phyloP scores from a whole-genome alignment of 768 basidiomycete species.

The Psilocybe azurescens region DNA sequence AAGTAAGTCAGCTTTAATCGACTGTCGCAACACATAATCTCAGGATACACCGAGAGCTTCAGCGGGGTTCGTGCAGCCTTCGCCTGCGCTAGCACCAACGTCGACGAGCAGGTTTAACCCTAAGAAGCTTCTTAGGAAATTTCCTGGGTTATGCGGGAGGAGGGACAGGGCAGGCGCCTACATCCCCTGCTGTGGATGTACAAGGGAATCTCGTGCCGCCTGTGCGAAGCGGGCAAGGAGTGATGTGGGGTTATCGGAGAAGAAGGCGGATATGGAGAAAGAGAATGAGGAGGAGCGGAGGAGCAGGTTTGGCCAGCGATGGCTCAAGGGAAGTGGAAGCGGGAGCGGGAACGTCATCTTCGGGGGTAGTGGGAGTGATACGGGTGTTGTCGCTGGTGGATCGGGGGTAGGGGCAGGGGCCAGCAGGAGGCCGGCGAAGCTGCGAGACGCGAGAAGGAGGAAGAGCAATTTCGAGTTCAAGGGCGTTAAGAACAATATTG shows the following conservation, averaged over 20 bases:
- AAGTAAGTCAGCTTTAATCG: no score
- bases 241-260: background rate
- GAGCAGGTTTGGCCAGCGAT: conserved; percentile 30
- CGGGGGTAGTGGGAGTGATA: conserved; percentile 17
- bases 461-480: conserved; percentile 50
- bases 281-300: conserved; percentile 23
- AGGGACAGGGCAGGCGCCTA: conserved; percentile 5
- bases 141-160: conserved; percentile 24
- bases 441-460: conserved; percentile 9
- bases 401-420: background rate
- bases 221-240: no score
- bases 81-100: background rate
- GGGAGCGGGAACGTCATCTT: background rate
- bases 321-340: conserved; percentile 20
- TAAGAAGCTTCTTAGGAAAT: conserved; percentile 28
- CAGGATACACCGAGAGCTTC: conserved; percentile 23
- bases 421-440: background rate
- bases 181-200: conserved; percentile 21
- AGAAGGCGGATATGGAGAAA: background rate
- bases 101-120: conserved; percentile 24
- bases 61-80: conserved; percentile 19
- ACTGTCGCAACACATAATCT: no score
- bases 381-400: background rate
- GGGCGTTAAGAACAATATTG: conserved; percentile 78
- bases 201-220: conserved; percentile 18